Percentiles rank a stretch among this genome's conserved stretches.
Evolutionary conservation across 352 stramenopile genomes (phyloP).

Genomic region (Phytophthora melonis): DNA sequence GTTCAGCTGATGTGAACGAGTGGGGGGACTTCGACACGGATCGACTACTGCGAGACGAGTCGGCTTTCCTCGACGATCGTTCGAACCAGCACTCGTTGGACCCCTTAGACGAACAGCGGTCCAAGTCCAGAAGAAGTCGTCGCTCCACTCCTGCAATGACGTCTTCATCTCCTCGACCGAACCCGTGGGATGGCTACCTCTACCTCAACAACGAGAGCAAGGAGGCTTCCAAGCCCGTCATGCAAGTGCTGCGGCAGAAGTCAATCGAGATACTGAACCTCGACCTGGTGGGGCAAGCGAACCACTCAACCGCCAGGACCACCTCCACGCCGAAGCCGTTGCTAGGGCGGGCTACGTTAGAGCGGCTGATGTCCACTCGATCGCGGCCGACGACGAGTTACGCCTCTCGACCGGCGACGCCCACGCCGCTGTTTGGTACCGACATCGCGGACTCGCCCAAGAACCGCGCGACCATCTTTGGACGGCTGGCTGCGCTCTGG

Average conservation of each 20-base stretch:
- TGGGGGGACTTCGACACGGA: conserved; percentile 74
- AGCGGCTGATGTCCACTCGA: conserved; percentile 14
- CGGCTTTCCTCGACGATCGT: conserved; percentile 9
- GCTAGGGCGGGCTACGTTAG: conserved; percentile 9
- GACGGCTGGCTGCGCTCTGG: conserved; percentile 55
- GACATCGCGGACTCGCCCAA: conserved; percentile 43
- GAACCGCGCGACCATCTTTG: conserved; percentile 42
- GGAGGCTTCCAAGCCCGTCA: conserved; percentile 7
- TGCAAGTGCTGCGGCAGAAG: conserved; percentile 34
- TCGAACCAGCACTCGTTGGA: conserved; percentile 18
- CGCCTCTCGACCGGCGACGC: conserved; percentile 4
- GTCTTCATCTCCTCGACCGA: conserved; percentile 27
- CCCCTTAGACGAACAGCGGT: neutral
- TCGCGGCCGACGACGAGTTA: conserved; percentile 16
- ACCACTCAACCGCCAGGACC: conserved; percentile 11
- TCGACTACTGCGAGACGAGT: conserved; percentile 44
- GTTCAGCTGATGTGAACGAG: conserved; percentile 41
- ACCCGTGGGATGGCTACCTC: conserved; percentile 36
- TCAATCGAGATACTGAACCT: conserved; percentile 33
- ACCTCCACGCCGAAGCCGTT: conserved; percentile 25
- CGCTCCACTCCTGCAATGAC: conserved; percentile 23
- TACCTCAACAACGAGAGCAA: conserved; percentile 23
- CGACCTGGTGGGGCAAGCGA: conserved; percentile 13
- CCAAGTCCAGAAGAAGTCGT: conserved; percentile 31
- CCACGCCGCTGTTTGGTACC: conserved; percentile 41